Evolutionary conservation across 192 early-diverging fungal species (phyloP).

Genomic region (Entomortierella parvispora): DNA sequence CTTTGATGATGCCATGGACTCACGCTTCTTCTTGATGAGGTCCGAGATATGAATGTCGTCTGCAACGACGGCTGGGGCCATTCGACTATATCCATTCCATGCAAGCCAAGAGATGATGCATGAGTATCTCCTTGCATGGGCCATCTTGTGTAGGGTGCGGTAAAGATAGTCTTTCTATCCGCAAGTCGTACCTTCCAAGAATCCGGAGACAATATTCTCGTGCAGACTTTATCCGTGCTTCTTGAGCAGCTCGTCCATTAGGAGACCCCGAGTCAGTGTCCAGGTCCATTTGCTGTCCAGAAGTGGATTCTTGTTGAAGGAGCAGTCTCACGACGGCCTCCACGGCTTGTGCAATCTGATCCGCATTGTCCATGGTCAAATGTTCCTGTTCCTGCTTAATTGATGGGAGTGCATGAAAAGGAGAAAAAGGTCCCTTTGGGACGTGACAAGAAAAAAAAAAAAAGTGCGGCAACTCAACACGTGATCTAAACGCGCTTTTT

Average conservation of each 20-base stretch:
- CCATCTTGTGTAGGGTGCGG: too few species aligned
- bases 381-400: not conserved
- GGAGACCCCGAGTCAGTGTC: slow-evolving; percentile 1
- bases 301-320: slow-evolving; percentile 6
- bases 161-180: not conserved
- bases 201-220: slow-evolving; percentile 46
- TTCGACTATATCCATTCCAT: slow-evolving; percentile 50
- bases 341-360: slow-evolving; percentile 28
- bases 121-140: too few species aligned
- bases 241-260: not conserved
- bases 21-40: slow-evolving; percentile 73
- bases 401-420: too few species aligned
- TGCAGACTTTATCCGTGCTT: slow-evolving; percentile 24
- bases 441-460: not conserved
- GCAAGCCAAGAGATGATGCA: not conserved
- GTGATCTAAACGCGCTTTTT: not conserved
- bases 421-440: too few species aligned
- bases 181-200: slow-evolving; percentile 31
- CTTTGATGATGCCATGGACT: slow-evolving; percentile 5
- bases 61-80: slow-evolving; percentile 60
- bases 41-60: slow-evolving; percentile 70
- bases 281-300: slow-evolving; percentile 22
- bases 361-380: slow-evolving; percentile 30
- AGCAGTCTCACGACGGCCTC: slow-evolving; percentile 31
- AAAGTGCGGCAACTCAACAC: not conserved